phyloP scores from a whole-genome alignment of 495 filamentous ascomycete genomes.

The Stereocaulon alpinum region DNA sequence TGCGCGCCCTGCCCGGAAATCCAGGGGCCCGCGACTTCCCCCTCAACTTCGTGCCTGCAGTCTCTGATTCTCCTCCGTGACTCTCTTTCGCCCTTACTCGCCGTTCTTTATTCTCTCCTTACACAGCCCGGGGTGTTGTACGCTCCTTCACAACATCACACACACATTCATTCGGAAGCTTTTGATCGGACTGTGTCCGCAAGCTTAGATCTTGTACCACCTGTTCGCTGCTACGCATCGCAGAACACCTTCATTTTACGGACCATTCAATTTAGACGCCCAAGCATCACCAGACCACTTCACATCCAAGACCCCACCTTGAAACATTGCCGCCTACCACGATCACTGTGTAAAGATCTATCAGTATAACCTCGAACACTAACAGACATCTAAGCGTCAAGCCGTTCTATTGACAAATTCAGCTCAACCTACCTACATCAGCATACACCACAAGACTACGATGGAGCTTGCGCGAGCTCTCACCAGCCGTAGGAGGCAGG shows the following conservation, averaged over 20 bases:
- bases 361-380: constrained; percentile 3
- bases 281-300: constrained; percentile 10
- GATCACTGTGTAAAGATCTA: not conserved
- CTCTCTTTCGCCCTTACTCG: constrained; percentile 27
- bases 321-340: constrained; percentile 10
- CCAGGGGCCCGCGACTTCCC: not conserved
- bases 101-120: constrained; percentile 35
- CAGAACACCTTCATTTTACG: constrained; percentile 17
- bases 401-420: not conserved
- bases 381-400: constrained; percentile 4
- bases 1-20: not conserved
- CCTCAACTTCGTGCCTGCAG: constrained; percentile 13
- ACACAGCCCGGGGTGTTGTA: constrained; percentile 25
- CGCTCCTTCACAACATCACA: constrained; percentile 29
- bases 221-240: constrained; percentile 14
- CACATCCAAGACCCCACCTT: constrained; percentile 1
- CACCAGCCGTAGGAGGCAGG: constrained; percentile 47
- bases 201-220: constrained; percentile 6
- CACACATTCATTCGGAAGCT: constrained; percentile 22
- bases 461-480: constrained; percentile 59
- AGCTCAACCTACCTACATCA: constrained; percentile 19
- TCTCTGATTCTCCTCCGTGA: constrained; percentile 28
- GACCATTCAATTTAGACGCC: constrained; percentile 6
- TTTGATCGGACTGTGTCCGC: constrained; percentile 21
- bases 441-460: constrained; percentile 31